Base-by-base conservation (phyloP, 2,329 filamentous ascomycete genomes). In the Fusarium brevicatenulatum region DNA sequence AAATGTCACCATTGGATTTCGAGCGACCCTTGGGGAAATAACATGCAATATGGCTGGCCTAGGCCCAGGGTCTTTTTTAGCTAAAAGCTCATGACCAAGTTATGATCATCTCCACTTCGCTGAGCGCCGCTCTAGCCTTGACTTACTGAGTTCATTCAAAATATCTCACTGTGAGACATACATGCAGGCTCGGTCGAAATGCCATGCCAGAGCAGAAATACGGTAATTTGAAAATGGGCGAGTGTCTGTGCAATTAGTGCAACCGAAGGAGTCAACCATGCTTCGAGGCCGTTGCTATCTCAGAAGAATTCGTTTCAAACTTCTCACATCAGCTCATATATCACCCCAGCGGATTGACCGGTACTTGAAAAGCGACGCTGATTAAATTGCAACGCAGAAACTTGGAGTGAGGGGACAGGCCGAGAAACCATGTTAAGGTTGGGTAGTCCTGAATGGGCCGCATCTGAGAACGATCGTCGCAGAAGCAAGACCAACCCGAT, bases 1-100 rank as follows among this genome's bases (percentile, higher is more conserved):
- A 58, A 66, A 73, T 74, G 69, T 74, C 72, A 68, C 72, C 68
- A 66, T 72, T 70, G 49, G 43, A 56, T 63, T 58, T 39, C 53
- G 21, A 56, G 47, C 59, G 49, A 47, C 19, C 42, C 36, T 50
- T 57, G 68, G 68, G 49, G 50, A 55, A 39, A 52, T 65, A 49
- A 65, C 58, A 37, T 44, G 56, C 43, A 63, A 58, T 63, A 68
- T 60, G 62, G 54, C 66, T 59, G 68, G 70, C 70, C 70, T 39
- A 64, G 70, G 70, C 70, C 70, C 46, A 34, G 37, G 57, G 63
- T 56, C 70, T 47, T 63, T 67, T 58, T 68, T 30, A 58, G 36
- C 44, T 68, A 60, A 40, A 28, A 44, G 52, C 39, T 18, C 56
- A 54, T 58, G 32, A 55, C 43, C 66, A 57, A 54, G 46, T 47